Evolutionary conservation across 2,329 filamentous ascomycete species (phyloP).

Genomic region (Fusarium nisikadoi): DNA sequence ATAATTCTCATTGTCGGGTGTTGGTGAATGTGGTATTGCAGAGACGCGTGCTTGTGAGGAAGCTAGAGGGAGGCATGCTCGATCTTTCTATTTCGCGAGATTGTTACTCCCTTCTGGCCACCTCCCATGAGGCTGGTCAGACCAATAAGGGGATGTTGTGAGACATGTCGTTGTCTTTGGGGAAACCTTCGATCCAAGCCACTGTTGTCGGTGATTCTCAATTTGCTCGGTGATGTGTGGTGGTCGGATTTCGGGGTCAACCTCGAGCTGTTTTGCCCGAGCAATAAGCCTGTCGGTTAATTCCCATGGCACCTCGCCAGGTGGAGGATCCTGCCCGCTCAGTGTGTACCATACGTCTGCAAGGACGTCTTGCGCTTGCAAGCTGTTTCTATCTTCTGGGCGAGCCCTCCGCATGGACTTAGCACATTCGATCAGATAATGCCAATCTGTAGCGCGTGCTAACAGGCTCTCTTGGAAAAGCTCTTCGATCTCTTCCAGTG

Average conservation of each 20-base stretch:
- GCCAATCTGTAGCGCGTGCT: slow-evolving; percentile 50
- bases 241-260: slow-evolving; percentile 31
- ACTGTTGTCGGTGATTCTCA: slow-evolving; percentile 13
- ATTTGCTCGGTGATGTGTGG: slow-evolving; percentile 13
- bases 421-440: slow-evolving; percentile 49
- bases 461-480: slow-evolving; percentile 48
- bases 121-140: slow-evolving; percentile 32
- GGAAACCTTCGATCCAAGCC: neutral
- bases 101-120: slow-evolving; percentile 18
- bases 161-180: slow-evolving; percentile 18
- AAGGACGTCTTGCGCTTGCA: slow-evolving; percentile 50
- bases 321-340: slow-evolving; percentile 10
- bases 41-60: slow-evolving; percentile 4
- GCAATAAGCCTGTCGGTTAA: slow-evolving; percentile 52
- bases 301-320: slow-evolving; percentile 43
- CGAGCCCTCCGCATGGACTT: slow-evolving; percentile 40
- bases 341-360: slow-evolving; percentile 46
- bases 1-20: neutral
- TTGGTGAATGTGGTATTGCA: neutral
- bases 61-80: slow-evolving; percentile 3
- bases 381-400: slow-evolving; percentile 19
- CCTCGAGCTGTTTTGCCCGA: slow-evolving; percentile 44
- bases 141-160: slow-evolving; percentile 47
- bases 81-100: slow-evolving; percentile 14
- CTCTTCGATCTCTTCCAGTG: slow-evolving; percentile 44